Base-by-base conservation (phyloP, 306 rosid genomes). In the Medicago arabica region DNA sequence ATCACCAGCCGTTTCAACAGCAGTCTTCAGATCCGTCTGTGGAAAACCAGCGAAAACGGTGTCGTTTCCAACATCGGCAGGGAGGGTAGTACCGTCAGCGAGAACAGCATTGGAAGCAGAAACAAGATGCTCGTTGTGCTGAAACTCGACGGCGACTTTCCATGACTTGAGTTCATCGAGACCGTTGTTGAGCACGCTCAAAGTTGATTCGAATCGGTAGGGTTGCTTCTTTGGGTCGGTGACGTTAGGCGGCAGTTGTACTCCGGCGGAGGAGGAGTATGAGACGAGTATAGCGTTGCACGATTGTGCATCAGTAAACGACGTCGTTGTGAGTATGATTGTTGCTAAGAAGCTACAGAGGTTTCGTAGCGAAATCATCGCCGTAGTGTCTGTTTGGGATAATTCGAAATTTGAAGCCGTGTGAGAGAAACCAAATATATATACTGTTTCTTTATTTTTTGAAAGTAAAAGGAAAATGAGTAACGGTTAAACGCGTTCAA, bases 1-100 rank as follows among this genome's bases (percentile, higher is more conserved):
- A 58, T 96, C 99, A 0, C 99, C 99, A 1, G 99, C 99, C 0
- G 99, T 96, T 74, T 89, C 86, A 14, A 83, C 85, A 60, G 99
- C 99, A 47, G 99, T 90, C 78, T 89, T 89, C 75, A 96, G 96
- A 82, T 96, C 98, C 1, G 93, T 85, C 92, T 72, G 71, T 6
- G 99, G 92, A 9, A 66, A 89, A 2, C 99, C 99, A 0, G 91
- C 89, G 1, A 96, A 87, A 46, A 91, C 59, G 7, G 98, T 92
- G 15, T 97, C 99, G 69, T 92, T 96, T 0, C 86, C 93, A 4
- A 96, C 97, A 2, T 58, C 39, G 18, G 87, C 94, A 2, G 98
- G 99, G 34, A 87, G 28, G 7, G 46, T 62, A 0, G 74, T 72
- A 25, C 98, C 98, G 55, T 87, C 98, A 2, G 87, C 80, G 31